These are phyloP conservation scores for Leccinum subtestaceum DNA, from an alignment of 768 basidiomycete species.

Conservation along the genomic window DNA sequence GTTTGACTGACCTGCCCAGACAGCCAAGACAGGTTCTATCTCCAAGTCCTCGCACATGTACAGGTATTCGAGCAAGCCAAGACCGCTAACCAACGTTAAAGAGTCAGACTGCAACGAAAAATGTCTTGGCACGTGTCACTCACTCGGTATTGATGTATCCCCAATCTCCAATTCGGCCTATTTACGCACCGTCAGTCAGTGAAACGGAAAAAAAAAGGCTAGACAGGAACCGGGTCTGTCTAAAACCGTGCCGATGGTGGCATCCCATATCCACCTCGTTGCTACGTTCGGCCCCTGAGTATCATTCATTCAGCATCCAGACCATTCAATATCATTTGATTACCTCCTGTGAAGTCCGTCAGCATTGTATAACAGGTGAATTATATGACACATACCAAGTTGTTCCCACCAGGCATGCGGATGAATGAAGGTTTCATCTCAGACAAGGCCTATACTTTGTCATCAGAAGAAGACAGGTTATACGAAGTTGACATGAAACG, in stretches of 20 bases:
- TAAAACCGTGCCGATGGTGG: conserved; percentile 51
- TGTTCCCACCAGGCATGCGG: conserved; percentile 66
- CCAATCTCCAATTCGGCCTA: conserved; percentile 57
- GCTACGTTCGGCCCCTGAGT: conserved; percentile 48
- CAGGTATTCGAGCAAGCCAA: not conserved
- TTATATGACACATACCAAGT: conserved; percentile 40
- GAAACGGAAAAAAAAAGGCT: not conserved
- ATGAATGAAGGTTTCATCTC: conserved; percentile 59
- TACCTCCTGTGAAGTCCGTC: conserved; percentile 38
- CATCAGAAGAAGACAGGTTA: not conserved
- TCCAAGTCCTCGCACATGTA: not conserved
- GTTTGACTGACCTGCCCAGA: not conserved
- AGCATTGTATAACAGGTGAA: conserved; percentile 21
- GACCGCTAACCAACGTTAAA: not conserved
- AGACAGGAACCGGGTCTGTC: conserved; percentile 39
- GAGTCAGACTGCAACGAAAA: not conserved
- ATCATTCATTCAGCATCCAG: not conserved
- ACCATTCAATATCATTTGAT: not conserved
- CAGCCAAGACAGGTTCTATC: not conserved
- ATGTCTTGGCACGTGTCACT: not conserved
- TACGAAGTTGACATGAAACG: not conserved
- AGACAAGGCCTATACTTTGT: conserved; percentile 40
- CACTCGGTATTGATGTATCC: conserved; percentile 45
- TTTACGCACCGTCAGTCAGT: not conserved
- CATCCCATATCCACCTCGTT: conserved; percentile 63